Evolutionary conservation across 352 stramenopile genomes (phyloP).

Genomic region (Phytophthora palmivora): DNA sequence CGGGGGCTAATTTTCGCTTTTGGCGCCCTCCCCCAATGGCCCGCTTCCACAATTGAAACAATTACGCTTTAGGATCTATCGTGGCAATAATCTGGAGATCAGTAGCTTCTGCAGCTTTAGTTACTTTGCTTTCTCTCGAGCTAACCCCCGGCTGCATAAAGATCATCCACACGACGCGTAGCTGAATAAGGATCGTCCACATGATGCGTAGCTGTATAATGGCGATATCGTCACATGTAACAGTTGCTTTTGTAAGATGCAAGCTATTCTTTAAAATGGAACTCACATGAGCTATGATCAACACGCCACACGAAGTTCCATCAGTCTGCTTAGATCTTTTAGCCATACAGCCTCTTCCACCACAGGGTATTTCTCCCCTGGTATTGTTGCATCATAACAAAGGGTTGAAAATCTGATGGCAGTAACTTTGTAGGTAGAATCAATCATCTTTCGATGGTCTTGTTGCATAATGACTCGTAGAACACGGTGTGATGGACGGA

Average conservation of each 20-base stretch:
- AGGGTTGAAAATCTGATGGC: conserved; percentile 1
- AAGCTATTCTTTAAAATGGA: not conserved
- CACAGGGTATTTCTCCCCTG: not conserved
- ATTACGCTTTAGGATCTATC: not conserved
- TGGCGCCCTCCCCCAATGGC: too few relatives aligned
- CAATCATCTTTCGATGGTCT: not conserved
- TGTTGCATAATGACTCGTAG: conserved; percentile 3
- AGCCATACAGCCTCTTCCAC: conserved; percentile 6
- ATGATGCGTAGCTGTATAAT: conserved; percentile 8
- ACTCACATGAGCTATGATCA: conserved; percentile 7
- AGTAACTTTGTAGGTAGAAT: not conserved
- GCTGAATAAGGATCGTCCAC: conserved; percentile 9
- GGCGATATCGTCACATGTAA: not conserved
- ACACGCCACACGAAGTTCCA: conserved; percentile 8
- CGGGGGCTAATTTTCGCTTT: too few relatives aligned
- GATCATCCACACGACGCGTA: too few relatives aligned
- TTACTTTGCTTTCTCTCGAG: conserved; percentile 1
- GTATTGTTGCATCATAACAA: not conserved
- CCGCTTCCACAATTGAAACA: too few relatives aligned
- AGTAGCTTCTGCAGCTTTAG: not conserved
- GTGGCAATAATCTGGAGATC: conserved; percentile 11
- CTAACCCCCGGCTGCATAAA: conserved; percentile 4
- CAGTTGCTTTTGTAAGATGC: not conserved
- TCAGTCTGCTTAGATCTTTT: conserved; percentile 2
- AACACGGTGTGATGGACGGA: conserved; percentile 4